Evolutionary conservation across 2,329 filamentous ascomycete species (phyloP), one percentile per base, ranked within the genome.

Genomic region (Blastomyces gilchristii): DNA sequence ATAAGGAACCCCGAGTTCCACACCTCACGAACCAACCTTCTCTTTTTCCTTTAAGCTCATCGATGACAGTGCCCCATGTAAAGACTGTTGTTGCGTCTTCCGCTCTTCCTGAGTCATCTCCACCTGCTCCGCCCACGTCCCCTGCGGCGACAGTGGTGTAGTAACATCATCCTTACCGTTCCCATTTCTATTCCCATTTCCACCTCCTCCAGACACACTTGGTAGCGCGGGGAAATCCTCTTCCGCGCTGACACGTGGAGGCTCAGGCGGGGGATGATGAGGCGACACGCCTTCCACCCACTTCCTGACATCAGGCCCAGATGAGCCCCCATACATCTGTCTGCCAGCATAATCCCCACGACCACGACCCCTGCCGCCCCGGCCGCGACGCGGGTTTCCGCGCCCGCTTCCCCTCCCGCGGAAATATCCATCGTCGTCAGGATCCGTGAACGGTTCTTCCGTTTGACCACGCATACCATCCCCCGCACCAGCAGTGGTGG

Each of bases 171-270:
- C 50, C 16, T 34, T 59, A 4, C 11, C 25, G 2, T 37, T 57
- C 9, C 54, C 56, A 45, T 45, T 43, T 12, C 37, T n/a, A 34
- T 63, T 63, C 7, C 62, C 22, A 2, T 68, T 66, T 22, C 70
- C 68, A 61, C 71, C 72, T 2, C 65, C 67, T 1, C 41, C 34
- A 25, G 34, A 22, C 4, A 18, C 12, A 22, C 63, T 68, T 2
- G 75, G 73, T 0, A 76, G 69, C 47, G 74, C 69, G 8, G 74
- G 75, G 62, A 76, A 76, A 41, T 75, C 74, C 14, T 64, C 65
- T 62, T 75, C 73, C 39, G 72, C 70, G 41, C 68, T 67, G 39
- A 74, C 64, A 5, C 65, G 68, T 4, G 70, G 71, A 11, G 68
- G 63, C 22, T 50, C 49, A 60, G 67, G 45, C 18, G 64, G 63